Conservation (phyloP, 2,329 filamentous ascomycete species). For the Aspergillus quadrilineatus region DNA sequence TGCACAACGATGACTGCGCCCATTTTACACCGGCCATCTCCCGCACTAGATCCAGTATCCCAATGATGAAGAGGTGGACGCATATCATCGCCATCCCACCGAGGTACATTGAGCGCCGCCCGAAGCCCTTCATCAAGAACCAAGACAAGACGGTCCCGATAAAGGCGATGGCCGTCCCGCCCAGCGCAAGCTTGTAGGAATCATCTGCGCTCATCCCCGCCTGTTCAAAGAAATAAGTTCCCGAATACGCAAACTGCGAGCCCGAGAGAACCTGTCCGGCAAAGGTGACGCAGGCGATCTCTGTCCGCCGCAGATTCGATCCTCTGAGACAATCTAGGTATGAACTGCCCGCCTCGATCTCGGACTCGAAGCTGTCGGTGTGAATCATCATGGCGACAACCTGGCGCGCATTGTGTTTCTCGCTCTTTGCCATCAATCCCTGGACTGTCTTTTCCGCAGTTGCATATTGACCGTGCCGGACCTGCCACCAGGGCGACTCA, state of each 20-base stretch:
- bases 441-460: slow-evolving; percentile 44
- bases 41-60: slow-evolving; percentile 11
- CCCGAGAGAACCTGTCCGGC: slow-evolving; percentile 34
- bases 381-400: slow-evolving; percentile 58
- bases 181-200: slow-evolving; percentile 49
- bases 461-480: slow-evolving; percentile 42
- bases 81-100: slow-evolving; percentile 30
- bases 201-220: slow-evolving; percentile 49
- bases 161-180: slow-evolving; percentile 29
- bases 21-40: slow-evolving; percentile 21
- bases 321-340: slow-evolving; percentile 34
- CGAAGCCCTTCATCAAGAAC: slow-evolving; percentile 41
- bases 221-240: slow-evolving; percentile 38
- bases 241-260: slow-evolving; percentile 29
- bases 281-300: slow-evolving; percentile 41
- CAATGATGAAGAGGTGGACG: slow-evolving; percentile 32
- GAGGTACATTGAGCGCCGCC: slow-evolving; percentile 43
- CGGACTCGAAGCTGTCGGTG: slow-evolving; percentile 48
- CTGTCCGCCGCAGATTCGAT: slow-evolving; percentile 40
- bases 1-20: slow-evolving; percentile 47
- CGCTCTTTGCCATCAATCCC: slow-evolving; percentile 33
- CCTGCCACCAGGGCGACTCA: slow-evolving; percentile 54
- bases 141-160: slow-evolving; percentile 51
- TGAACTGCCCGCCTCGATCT: slow-evolving; percentile 16
- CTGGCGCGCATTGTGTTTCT: slow-evolving; percentile 43